phyloP scores from a whole-genome alignment of 345 rosid species.

The Melastoma malabathricum region DNA sequence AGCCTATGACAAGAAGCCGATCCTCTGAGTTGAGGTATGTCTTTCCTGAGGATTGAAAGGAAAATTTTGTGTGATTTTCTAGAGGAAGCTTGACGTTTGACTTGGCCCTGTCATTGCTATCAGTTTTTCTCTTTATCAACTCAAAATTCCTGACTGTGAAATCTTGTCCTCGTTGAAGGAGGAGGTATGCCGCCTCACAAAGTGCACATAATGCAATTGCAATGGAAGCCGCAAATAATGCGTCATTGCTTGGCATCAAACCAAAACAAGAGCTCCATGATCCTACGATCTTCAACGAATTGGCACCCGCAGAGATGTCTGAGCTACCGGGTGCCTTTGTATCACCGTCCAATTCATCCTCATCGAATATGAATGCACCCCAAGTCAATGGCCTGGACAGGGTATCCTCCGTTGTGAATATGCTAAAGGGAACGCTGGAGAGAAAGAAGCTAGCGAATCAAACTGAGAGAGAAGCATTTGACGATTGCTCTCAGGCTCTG shows the following conservation, averaged over 20 bases:
- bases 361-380: slow-evolving; percentile 25
- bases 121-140: too few relatives aligned
- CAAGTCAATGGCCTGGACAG: slow-evolving; percentile 27
- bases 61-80: not conserved
- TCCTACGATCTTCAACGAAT: slow-evolving; percentile 20
- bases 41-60: not conserved
- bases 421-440: slow-evolving; percentile 56
- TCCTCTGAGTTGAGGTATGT: slow-evolving; percentile 56
- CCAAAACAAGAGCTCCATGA: slow-evolving; percentile 26
- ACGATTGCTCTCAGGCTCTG: slow-evolving; percentile 21
- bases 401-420: slow-evolving; percentile 54
- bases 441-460: slow-evolving; percentile 40
- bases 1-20: slow-evolving; percentile 70
- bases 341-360: slow-evolving; percentile 49
- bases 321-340: slow-evolving; percentile 28
- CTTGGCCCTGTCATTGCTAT: too few relatives aligned
- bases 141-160: too few relatives aligned
- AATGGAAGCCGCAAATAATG: slow-evolving; percentile 23
- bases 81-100: not conserved
- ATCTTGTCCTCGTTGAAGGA: slow-evolving; percentile 21
- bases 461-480: slow-evolving; percentile 21
- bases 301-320: slow-evolving; percentile 21
- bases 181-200: slow-evolving; percentile 62
- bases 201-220: slow-evolving; percentile 22
- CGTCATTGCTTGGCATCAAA: slow-evolving; percentile 15